These are phyloP conservation scores for Globisporangium mamillatum DNA, from an alignment of 352 stramenopile species.

Conservation along the genomic window DNA sequence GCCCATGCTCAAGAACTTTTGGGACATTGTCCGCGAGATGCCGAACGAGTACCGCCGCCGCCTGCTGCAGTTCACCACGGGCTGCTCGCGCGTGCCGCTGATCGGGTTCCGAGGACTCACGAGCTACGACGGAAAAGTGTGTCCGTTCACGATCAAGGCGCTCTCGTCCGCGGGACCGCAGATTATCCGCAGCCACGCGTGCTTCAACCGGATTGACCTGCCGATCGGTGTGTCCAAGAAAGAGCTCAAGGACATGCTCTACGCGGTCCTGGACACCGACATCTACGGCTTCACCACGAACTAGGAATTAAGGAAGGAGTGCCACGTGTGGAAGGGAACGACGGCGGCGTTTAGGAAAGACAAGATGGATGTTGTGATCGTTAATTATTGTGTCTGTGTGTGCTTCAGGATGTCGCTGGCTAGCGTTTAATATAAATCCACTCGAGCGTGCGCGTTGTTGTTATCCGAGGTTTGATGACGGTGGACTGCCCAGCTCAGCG, in stretches of 20 bases:
- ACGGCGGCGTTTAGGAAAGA: not conserved
- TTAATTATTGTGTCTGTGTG: not conserved
- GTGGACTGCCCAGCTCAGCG: not conserved
- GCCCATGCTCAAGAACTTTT: slow-evolving; percentile 42
- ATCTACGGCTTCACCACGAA: slow-evolving; percentile 67
- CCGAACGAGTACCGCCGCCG: slow-evolving; percentile 70
- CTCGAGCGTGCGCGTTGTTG: not conserved
- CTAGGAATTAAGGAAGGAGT: slow-evolving; percentile 22
- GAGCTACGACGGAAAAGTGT: slow-evolving; percentile 78
- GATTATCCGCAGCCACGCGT: slow-evolving; percentile 75
- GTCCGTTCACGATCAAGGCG: slow-evolving; percentile 71
- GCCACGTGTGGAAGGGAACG: not conserved
- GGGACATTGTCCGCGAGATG: slow-evolving; percentile 88
- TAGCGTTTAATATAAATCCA: not conserved
- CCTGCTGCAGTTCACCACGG: slow-evolving; percentile 80
- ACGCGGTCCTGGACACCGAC: slow-evolving; percentile 61
- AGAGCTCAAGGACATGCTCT: slow-evolving; percentile 68
- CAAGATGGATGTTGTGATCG: not conserved
- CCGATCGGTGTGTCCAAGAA: slow-evolving; percentile 91
- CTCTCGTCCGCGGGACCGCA: slow-evolving; percentile 40
- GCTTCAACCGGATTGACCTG: slow-evolving; percentile 92
- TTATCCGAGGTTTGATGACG: no score
- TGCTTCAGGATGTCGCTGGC: not conserved
- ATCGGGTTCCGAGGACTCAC: slow-evolving; percentile 70
- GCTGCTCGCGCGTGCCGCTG: slow-evolving; percentile 72